phyloP scores from a whole-genome alignment of 192 early-diverging fungal genomes.

The Backusella liffmaniae region DNA sequence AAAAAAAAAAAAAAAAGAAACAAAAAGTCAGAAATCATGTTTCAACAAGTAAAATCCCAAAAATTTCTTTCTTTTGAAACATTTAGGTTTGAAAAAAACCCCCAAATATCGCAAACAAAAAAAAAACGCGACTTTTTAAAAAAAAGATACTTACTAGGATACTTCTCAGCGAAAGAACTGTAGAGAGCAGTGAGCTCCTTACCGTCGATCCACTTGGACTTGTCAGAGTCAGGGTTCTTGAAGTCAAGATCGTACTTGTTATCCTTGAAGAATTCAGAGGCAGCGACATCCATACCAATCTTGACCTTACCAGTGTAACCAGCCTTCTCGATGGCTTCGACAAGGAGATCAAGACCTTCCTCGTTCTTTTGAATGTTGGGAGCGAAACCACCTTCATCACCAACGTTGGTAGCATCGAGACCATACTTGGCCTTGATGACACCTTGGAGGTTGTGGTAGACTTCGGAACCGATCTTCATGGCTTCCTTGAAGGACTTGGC shows the following conservation, averaged over 20 bases:
- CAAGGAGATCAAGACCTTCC: constrained; percentile 93
- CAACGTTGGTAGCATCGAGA: constrained; percentile 97
- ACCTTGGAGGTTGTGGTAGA: constrained; percentile 92
- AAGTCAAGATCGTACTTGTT: constrained; percentile 98
- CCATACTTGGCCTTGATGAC: constrained; percentile 99
- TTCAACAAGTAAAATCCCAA: no score
- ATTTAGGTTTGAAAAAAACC: no score
- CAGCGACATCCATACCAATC: constrained; percentile 97
- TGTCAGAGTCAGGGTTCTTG: constrained; percentile 87
- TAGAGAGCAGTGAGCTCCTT: constrained; percentile 84
- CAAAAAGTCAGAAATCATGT: no score
- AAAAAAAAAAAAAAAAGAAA: no score
- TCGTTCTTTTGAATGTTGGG: constrained; percentile 97
- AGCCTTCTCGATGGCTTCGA: constrained; percentile 86
- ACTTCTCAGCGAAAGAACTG: constrained; percentile 75
- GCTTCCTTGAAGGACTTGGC: constrained; percentile 91
- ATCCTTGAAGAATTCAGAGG: constrained; percentile 98
- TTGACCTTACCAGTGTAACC: constrained; percentile 96
- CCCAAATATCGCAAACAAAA: constrained; percentile 35
- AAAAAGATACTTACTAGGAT: constrained; percentile 57
- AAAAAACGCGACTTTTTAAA: constrained; percentile 2
- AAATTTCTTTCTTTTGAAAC: no score
- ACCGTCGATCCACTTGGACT: constrained; percentile 70
- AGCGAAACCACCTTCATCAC: constrained; percentile 99
- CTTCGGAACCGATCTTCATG: constrained; percentile 97